phyloP scores from a whole-genome alignment of 179 eudicot species.

The Gypsophila paniculata region DNA sequence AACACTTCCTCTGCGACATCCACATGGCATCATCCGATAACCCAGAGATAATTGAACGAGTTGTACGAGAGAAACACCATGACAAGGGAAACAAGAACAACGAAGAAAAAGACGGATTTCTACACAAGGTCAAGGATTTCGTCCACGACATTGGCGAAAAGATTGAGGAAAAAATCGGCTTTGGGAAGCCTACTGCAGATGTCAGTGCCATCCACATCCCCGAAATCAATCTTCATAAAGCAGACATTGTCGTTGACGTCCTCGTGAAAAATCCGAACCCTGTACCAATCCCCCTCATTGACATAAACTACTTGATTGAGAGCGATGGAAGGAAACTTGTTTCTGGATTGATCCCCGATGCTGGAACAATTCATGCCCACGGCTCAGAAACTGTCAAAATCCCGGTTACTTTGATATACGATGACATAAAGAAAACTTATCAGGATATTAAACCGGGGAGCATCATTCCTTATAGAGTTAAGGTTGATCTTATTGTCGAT shows the following conservation, averaged over 20 bases:
- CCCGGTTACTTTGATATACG: slow-evolving; percentile 61
- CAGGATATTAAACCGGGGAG: slow-evolving; percentile 77
- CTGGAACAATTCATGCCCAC: slow-evolving; percentile 89
- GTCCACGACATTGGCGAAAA: slow-evolving; percentile 86
- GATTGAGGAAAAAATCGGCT: slow-evolving; percentile 75
- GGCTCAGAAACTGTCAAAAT: slow-evolving; percentile 89
- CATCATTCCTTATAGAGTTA: slow-evolving; percentile 72
- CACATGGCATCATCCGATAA: slow-evolving; percentile 70
- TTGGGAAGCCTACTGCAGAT: slow-evolving; percentile 91
- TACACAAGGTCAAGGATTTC: slow-evolving; percentile 69
- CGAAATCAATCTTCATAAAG: slow-evolving; percentile 57
- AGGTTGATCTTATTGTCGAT: slow-evolving; percentile 78
- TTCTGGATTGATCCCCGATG: slow-evolving; percentile 87
- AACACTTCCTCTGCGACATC: neutral
- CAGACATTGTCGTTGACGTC: slow-evolving; percentile 73
- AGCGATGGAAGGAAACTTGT: slow-evolving; percentile 82
- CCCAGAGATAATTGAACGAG: slow-evolving; percentile 56
- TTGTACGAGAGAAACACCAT: slow-evolving; percentile 31
- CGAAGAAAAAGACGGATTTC: slow-evolving; percentile 56
- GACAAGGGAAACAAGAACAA: slow-evolving; percentile 43
- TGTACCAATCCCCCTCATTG: slow-evolving; percentile 80
- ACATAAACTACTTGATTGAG: slow-evolving; percentile 78
- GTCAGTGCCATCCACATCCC: slow-evolving; percentile 69
- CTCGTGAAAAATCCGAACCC: slow-evolving; percentile 89
- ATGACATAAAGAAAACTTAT: slow-evolving; percentile 72